These are phyloP conservation scores for Cryptococcus sp. DNA, from an alignment of 1,284 basidiomycete genomes.

Conservation along the genomic window DNA sequence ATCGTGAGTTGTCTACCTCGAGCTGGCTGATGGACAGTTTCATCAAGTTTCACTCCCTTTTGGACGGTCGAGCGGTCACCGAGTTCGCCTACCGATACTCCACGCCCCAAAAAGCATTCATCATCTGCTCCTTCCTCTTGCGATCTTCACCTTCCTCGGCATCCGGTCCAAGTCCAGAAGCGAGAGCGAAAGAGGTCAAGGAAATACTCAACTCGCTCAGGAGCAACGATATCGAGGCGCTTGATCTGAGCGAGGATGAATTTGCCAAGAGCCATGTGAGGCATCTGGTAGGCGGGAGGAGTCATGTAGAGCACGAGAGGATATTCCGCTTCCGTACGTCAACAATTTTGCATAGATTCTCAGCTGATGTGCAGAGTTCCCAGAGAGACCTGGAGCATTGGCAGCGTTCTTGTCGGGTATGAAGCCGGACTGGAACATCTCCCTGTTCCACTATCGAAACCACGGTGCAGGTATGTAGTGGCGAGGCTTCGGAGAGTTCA, in stretches of 20 bases:
- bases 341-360: neutral
- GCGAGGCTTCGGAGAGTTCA: neutral
- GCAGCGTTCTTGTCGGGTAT: slow-evolving; percentile 81
- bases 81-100: slow-evolving; percentile 91
- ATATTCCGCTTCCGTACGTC: slow-evolving; percentile 83
- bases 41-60: slow-evolving; percentile 74
- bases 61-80: slow-evolving; percentile 88
- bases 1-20: slow-evolving; percentile 55
- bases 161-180: slow-evolving; percentile 45
- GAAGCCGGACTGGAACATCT: slow-evolving; percentile 86
- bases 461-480: slow-evolving; percentile 76
- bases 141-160: slow-evolving; percentile 50
- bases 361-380: slow-evolving; percentile 66
- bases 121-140: slow-evolving; percentile 80
- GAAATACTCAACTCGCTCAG: slow-evolving; percentile 61
- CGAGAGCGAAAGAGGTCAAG: slow-evolving; percentile 62
- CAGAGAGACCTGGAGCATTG: slow-evolving; percentile 87
- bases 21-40: slow-evolving; percentile 56
- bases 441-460: slow-evolving; percentile 95
- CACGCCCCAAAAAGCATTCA: slow-evolving; percentile 63
- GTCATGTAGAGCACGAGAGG: slow-evolving; percentile 72
- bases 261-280: slow-evolving; percentile 90
- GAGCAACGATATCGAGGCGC: slow-evolving; percentile 67
- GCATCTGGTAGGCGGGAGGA: slow-evolving; percentile 87
- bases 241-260: slow-evolving; percentile 91